Evolutionary conservation across 202 grass and related monocot species (phyloP), one percentile per base, ranked within the genome.

Genomic region (Panicum hallii): DNA sequence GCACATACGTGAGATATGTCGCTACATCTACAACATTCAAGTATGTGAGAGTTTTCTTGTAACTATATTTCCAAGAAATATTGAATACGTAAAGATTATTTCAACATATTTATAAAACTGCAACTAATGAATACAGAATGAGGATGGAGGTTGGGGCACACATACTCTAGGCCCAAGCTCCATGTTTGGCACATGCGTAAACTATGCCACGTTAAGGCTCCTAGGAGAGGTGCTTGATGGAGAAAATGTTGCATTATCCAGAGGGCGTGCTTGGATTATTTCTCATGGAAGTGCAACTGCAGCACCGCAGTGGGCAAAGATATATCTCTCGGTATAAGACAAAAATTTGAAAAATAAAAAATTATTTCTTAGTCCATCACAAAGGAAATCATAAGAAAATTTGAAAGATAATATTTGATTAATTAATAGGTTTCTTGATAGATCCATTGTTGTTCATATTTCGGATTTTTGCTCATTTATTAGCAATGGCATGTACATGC

Each of bases 221-320:
- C 82, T 85, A 17, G 82, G 79, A 1, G 78, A 87, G 79, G 49
- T 2, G 28, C 57, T 53, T 32, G 58, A 83, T 47, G 28, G 20
- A 60, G 68, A 49, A 40, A 61, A 72, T 61, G 68, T 14, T 46
- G 46, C 32, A 42, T 56, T 83, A 55, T 53, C 67, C 23, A 83
- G 60, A 49, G 80, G 47, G 11, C 64, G 66, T 58, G 50, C 38
- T 38, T 83, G 80, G 80, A 83, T 83, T 83, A 61, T 74, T 19
- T 72, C 64, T 20, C 80, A 83, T 60, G 80, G 68, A 36, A 71
- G 23, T 83, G 80, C 80, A 71, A 73, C 80, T 26, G 80, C 80
- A 13, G 66, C 52, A 74, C 67, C 80, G 20, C 71, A 70, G 16
- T 83, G 80, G 72, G 72, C 72, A 74, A 74, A 74, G 72, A 40